Evolutionary conservation across 257 asterid species (phyloP), one percentile per base, ranked within the genome.

Genomic region (Jacaranda mimosifolia): DNA sequence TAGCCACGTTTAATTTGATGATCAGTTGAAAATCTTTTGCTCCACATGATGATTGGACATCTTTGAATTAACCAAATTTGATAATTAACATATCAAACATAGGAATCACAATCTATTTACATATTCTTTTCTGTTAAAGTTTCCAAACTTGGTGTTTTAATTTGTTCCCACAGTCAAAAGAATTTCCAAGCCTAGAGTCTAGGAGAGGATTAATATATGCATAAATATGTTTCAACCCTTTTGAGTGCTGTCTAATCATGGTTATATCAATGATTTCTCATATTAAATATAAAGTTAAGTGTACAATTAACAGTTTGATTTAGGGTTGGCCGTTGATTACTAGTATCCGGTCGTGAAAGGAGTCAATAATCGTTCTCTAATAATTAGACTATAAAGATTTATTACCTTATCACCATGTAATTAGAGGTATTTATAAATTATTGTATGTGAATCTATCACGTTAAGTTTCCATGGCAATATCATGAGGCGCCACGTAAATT

Each of bases 231-330:
- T 76, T 64, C 78, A 38, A 65, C 77, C 82, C 80, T 77, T 79
- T 82, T 66, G 8, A 69, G 86, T 85, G 88, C 72, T 79, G 91
- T 90, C 90, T 87, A 87, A 87, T 86, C 92, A 83, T 79, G 73
- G 70, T 68, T 60, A 64, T 7, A 66, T 77, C 71, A 74, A 82
- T 83, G 72, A 70, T 56, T 6, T 66, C 52, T 52, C 46, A 52
- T 52, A 17, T 48, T 0, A 48, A 32, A 60, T 19, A 18, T 46
- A 21, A 18, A 7, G 8, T 26, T 48, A 9, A 32, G 7, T 59
- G 0, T 21, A 5, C 11, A 17, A 19, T 18, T 26, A 26, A 26
- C 32, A 26, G 32, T 26, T 26, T 26, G 32, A 26, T 26, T 26
- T 26, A 26, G 32, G 32, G 32, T 26, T 26, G 32, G 32, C 32